A percentile compares a stretch with the other conserved stretches of the same genome.
Conservation (phyloP, 108 stramenopile genomes). For the Conticribra guillardii region DNA sequence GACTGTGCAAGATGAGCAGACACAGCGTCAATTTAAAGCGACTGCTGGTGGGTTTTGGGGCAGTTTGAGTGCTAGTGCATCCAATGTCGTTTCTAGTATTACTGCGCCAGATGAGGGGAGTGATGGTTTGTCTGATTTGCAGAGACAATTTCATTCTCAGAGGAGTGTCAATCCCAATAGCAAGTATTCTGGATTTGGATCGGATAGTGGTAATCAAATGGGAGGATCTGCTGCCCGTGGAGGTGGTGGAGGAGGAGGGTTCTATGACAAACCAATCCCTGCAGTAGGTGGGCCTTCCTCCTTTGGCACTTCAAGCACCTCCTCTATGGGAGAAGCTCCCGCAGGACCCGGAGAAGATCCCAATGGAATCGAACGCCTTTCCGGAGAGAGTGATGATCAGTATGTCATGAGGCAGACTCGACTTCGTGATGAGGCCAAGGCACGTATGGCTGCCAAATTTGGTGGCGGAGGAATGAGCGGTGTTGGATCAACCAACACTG, state of each 20-base stretch:
- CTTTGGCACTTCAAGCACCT: constrained; percentile 14
- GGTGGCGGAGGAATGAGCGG: constrained; percentile 68
- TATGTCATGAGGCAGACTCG: constrained; percentile 90
- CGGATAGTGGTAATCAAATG: constrained; percentile 42
- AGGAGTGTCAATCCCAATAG: constrained; percentile 56
- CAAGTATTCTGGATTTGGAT: constrained; percentile 85
- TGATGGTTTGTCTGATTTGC: constrained; percentile 75
- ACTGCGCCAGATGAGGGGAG: constrained; percentile 62
- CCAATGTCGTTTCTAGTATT: constrained; percentile 58
- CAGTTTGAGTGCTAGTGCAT: constrained; percentile 61
- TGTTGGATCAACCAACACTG: constrained; percentile 31
- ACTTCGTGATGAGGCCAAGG: constrained; percentile 83
- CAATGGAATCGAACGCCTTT: constrained; percentile 86
- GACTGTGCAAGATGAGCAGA: constrained; percentile 51
- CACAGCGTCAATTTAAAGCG: constrained; percentile 36
- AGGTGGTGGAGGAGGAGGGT: constrained; percentile 21
- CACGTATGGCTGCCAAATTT: constrained; percentile 86
- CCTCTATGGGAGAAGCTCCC: constrained; percentile 54
- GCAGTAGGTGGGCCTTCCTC: neutral
- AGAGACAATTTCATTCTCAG: constrained; percentile 72
- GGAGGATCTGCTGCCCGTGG: constrained; percentile 8
- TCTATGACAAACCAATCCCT: constrained; percentile 15
- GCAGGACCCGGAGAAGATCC: constrained; percentile 82
- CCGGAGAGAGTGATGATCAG: constrained; percentile 90
- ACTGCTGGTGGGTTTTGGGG: constrained; percentile 84